Conservation (phyloP, 257 asterid species). For the Prunella vulgaris region DNA sequence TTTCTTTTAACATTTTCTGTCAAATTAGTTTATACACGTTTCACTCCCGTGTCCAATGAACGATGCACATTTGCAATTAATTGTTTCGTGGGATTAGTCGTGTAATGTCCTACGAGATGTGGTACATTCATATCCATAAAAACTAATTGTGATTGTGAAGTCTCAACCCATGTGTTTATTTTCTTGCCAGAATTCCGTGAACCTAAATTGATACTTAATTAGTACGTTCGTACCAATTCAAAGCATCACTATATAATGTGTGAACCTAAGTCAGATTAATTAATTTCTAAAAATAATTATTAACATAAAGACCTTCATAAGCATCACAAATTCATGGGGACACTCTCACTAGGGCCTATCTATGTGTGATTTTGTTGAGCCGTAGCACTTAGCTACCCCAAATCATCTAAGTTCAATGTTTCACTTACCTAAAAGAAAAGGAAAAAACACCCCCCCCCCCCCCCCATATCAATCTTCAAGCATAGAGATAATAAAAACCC, state of each 20-base stretch:
- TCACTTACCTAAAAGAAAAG: slow-evolving; percentile 6
- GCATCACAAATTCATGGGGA: slow-evolving; percentile 18
- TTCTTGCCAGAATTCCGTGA: not conserved
- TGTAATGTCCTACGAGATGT: not conserved
- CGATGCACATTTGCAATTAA: too few relatives aligned
- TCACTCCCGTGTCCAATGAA: too few relatives aligned
- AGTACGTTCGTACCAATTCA: not conserved
- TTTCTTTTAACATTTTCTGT: too few relatives aligned
- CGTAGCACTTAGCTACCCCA: slow-evolving; percentile 18
- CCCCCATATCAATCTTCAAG: slow-evolving; percentile 12
- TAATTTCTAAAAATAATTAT: not conserved
- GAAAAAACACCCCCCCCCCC: slow-evolving; percentile 11
- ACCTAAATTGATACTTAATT: slow-evolving; percentile 1
- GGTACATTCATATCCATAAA: too few relatives aligned
- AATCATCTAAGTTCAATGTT: slow-evolving; percentile 37
- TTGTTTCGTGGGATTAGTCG: too few relatives aligned
- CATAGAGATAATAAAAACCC: slow-evolving; percentile 16
- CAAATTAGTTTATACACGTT: too few relatives aligned
- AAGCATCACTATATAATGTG: not conserved
- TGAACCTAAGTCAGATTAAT: slow-evolving; percentile 8
- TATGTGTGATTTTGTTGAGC: not conserved
- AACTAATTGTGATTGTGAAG: not conserved
- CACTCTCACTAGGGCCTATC: slow-evolving; percentile 24
- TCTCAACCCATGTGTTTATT: not conserved
- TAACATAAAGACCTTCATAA: not conserved